phyloP scores from a whole-genome alignment of 2,329 filamentous ascomycete species.

The Nemania sp. region DNA sequence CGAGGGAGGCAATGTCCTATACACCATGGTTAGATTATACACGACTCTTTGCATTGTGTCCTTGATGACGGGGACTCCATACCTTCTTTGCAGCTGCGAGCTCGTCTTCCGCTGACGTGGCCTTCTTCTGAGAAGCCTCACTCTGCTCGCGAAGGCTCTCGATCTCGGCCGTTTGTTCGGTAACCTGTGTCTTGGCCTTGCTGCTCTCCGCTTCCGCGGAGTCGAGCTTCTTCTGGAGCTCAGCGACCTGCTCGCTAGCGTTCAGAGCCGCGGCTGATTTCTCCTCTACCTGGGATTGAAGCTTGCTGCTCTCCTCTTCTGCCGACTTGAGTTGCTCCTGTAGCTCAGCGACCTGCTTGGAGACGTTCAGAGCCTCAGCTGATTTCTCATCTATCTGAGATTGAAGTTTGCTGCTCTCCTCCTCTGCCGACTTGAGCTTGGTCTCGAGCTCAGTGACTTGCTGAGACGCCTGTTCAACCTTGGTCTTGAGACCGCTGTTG shows the following conservation, averaged over 20 bases:
- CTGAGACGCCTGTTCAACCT: slow-evolving; percentile 35
- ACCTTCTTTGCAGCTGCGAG: slow-evolving; percentile 43
- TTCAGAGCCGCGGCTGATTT: slow-evolving; percentile 9
- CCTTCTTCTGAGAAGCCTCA: slow-evolving; percentile 45
- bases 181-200: slow-evolving; percentile 38
- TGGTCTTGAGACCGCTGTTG: slow-evolving; percentile 32
- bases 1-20: slow-evolving; percentile 37
- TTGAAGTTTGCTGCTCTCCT: slow-evolving; percentile 30
- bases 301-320: slow-evolving; percentile 32
- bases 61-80: slow-evolving; percentile 20
- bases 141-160: slow-evolving; percentile 39
- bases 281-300: slow-evolving; percentile 14
- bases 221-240: slow-evolving; percentile 31
- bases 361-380: slow-evolving; percentile 2
- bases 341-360: slow-evolving; percentile 13
- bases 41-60: neutral
- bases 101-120: slow-evolving; percentile 44
- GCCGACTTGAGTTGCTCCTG: slow-evolving; percentile 33
- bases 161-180: slow-evolving; percentile 40
- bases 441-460: slow-evolving; percentile 29
- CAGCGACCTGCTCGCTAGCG: slow-evolving; percentile 9
- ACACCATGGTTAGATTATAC: slow-evolving; percentile 3
- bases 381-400: slow-evolving; percentile 18
- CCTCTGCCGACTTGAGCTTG: slow-evolving; percentile 32
- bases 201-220: slow-evolving; percentile 34